phyloP scores from a whole-genome alignment of 257 asterid genomes.

The Craterostigma plantagineum region DNA sequence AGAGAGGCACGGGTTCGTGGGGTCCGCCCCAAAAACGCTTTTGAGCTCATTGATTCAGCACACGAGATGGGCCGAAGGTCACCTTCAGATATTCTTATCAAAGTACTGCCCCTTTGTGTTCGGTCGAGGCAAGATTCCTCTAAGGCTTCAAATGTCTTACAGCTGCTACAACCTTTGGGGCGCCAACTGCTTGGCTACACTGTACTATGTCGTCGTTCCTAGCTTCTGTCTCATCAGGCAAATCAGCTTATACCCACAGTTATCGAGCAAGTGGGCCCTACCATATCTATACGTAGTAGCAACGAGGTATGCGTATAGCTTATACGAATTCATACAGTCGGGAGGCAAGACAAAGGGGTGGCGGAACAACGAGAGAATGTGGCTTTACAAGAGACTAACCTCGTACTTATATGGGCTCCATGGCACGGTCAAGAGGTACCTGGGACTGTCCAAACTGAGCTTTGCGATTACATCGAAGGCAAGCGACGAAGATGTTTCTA shows the following conservation, averaged over 20 bases:
- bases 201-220: slow-evolving; percentile 36
- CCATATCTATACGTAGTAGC: slow-evolving; percentile 35
- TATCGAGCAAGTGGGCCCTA: slow-evolving; percentile 41
- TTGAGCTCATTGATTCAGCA: slow-evolving; percentile 52
- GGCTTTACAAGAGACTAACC: slow-evolving; percentile 64
- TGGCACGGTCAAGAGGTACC: slow-evolving; percentile 26
- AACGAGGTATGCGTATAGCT: slow-evolving; percentile 20
- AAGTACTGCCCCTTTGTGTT: slow-evolving; percentile 36
- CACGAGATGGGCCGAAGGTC: slow-evolving; percentile 89
- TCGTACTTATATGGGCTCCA: slow-evolving; percentile 39
- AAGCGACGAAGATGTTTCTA: slow-evolving; percentile 25
- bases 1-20: slow-evolving; percentile 35
- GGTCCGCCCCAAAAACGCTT: slow-evolving; percentile 38
- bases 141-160: slow-evolving; percentile 42
- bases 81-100: slow-evolving; percentile 41
- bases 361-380: slow-evolving; percentile 75
- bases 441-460: slow-evolving; percentile 29
- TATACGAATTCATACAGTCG: slow-evolving; percentile 24
- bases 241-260: slow-evolving; percentile 11
- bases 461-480: slow-evolving; percentile 46
- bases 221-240: too few relatives aligned
- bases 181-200: slow-evolving; percentile 42
- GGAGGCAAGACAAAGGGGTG: slow-evolving; percentile 55
- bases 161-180: slow-evolving; percentile 45
- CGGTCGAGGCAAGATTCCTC: slow-evolving; percentile 39